phyloP scores from a whole-genome alignment of 2,329 filamentous ascomycete species.

The Salinomyces thailandicus region DNA sequence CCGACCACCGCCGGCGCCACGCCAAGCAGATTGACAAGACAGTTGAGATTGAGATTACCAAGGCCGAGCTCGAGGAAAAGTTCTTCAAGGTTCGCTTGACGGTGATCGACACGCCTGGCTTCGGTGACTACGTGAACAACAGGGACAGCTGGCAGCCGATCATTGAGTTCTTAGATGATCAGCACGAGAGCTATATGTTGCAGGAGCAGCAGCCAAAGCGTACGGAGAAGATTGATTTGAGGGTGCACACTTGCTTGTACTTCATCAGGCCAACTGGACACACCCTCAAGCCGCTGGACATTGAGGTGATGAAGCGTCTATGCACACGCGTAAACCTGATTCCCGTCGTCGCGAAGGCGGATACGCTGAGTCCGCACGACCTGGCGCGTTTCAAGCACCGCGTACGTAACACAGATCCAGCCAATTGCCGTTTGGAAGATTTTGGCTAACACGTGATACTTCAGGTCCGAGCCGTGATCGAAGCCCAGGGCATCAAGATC shows the following conservation, averaged over 20 bases:
- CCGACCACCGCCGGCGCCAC: conserved; percentile 98
- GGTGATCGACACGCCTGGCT: conserved; percentile 97
- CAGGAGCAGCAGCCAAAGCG: conserved; percentile 99
- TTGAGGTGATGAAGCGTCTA: conserved; percentile 99
- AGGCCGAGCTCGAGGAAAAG: conserved; percentile 99
- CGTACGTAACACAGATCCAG: conserved; percentile 44
- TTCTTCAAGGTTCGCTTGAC: conserved; percentile 99
- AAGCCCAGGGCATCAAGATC: conserved; percentile 99
- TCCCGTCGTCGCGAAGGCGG: conserved; percentile 95
- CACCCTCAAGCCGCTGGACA: conserved; percentile 95
- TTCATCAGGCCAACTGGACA: conserved; percentile 98
- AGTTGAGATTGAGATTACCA: conserved; percentile 99
- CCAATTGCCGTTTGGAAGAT: not conserved
- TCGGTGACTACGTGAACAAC: conserved; percentile 99
- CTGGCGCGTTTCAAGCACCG: conserved; percentile 89
- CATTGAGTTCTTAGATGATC: conserved; percentile 98
- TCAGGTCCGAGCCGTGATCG: conserved; percentile 87
- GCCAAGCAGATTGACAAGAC: conserved; percentile 99
- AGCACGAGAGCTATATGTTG: conserved; percentile 99
- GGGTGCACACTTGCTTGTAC: conserved; percentile 96
- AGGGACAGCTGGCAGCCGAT: conserved; percentile 99
- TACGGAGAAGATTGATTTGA: conserved; percentile 97
- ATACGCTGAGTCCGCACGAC: conserved; percentile 88
- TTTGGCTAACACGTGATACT: conserved; percentile 1
- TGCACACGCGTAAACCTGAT: conserved; percentile 98